Base-by-base conservation (phyloP, 768 basidiomycete species). In the Rossbeevera mucosa region DNA sequence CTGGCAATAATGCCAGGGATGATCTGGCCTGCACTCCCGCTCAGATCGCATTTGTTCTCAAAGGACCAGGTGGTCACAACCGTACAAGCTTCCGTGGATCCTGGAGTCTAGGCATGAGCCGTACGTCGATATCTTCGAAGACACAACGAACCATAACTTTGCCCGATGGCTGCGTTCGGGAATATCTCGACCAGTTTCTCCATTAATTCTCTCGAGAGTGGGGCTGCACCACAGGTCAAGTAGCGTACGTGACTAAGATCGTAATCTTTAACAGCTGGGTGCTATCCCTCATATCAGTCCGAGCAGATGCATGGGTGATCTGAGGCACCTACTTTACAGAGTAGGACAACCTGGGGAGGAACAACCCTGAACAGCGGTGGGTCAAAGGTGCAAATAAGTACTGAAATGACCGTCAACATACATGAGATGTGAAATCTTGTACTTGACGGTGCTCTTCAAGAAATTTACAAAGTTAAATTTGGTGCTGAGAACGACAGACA, bases 41-140 rank as follows among this genome's bases (percentile, higher is more conserved):
- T 70, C 29, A 70, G 2, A 72, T 79, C 53, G 73, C 78, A 55
- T 76, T 63, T 60, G 68, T 74, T 59, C 70, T 73, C 45, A 61
- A 70, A 68, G 25, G 75, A 75, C 55, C 80, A 63, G 50, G 79
- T 72, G 12, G 75, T 67, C 49, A 86, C 62, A 0, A 80, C 75
- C 0, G 81, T 79, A 52, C 73, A 75, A 3, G 82, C 80, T 64
- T 87, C 86, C 4, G 86, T 87, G 53, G 83, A 74, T 20, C 86
- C 84, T 83, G 43, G 18, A 22, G 11, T 14, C 5, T 7, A 7
- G 11, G 4, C 1, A 33, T 59, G 4, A 46, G 38, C 7, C 20
- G 20, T 3, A 47, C 7, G 11, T 1, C 14, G 33, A 43, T 28
- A 8, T 16, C 20, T 31, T 36, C 12, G 2, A 24, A 21, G 18